A percentile compares a stretch with the other conserved stretches of the same genome.
Conservation (phyloP, 805 yeast genomes). For the Metschnikowia proteae region DNA sequence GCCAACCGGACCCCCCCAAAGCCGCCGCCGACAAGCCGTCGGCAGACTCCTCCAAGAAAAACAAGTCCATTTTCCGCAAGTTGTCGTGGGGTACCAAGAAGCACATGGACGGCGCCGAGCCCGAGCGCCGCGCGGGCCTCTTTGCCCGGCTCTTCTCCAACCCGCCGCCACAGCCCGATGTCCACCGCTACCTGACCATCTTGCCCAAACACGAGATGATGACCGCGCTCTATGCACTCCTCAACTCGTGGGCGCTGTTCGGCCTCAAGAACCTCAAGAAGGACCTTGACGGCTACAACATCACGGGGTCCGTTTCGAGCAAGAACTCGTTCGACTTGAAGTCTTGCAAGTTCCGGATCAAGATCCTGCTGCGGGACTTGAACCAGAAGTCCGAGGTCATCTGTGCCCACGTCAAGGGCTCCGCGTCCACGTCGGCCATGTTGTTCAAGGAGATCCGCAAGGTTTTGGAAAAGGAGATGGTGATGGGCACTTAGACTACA, state of each 20-base stretch:
- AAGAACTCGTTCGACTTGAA: conserved; percentile 59
- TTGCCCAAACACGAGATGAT: conserved; percentile 54
- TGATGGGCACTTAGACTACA: conserved; percentile 32
- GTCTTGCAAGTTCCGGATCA: conserved; percentile 60
- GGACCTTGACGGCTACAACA: conserved; percentile 39
- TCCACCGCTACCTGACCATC: conserved; percentile 35
- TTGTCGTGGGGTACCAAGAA: conserved; percentile 48
- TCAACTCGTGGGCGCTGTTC: conserved; percentile 66
- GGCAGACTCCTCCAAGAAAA: conserved; percentile 32
- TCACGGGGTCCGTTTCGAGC: conserved; percentile 62
- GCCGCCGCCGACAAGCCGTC: conserved; percentile 22
- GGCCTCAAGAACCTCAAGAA: conserved; percentile 57
- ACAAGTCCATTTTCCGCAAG: conserved; percentile 45
- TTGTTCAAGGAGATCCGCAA: conserved; percentile 60
- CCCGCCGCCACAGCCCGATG: conserved; percentile 22
- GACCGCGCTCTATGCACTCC: conserved; percentile 58
- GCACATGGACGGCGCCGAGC: conserved; percentile 28
- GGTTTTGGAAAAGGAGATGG: conserved; percentile 63
- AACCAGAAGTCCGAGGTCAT: conserved; percentile 50
- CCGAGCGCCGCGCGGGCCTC: conserved; percentile 10
- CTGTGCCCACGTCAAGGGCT: conserved; percentile 63
- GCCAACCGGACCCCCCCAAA: conserved; percentile 13
- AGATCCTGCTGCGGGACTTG: conserved; percentile 39
- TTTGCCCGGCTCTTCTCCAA: conserved; percentile 38
- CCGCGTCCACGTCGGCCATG: conserved; percentile 56